Percentiles rank a stretch among this genome's conserved stretches.
Evolutionary conservation across 192 early-diverging fungal species (phyloP).

Genomic region (Coemansia sp.): DNA sequence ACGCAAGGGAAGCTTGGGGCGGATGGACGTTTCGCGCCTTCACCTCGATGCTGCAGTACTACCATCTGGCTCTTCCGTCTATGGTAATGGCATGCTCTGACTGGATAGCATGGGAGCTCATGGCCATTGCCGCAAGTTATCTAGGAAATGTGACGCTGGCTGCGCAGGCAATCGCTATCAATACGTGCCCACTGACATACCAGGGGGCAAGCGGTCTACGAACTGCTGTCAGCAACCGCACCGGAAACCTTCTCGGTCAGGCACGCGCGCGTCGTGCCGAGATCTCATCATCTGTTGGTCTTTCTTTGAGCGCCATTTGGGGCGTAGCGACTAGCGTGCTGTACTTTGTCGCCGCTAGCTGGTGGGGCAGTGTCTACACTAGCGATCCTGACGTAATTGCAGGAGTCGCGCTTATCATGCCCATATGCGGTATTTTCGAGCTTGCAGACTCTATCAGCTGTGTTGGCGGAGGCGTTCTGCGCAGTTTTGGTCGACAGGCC

Average conservation of each 20-base stretch:
- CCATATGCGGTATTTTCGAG: constrained; percentile 71
- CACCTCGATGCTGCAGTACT: constrained; percentile 38
- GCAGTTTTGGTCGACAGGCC: constrained; percentile 52
- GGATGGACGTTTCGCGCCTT: constrained; percentile 62
- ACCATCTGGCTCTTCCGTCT: constrained; percentile 75
- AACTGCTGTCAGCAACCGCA: constrained; percentile 71
- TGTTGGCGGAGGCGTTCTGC: constrained; percentile 56
- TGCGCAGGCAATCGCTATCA: constrained; percentile 74
- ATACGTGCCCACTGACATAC: constrained; percentile 66
- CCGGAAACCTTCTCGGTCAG: constrained; percentile 69
- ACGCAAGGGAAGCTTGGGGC: constrained; percentile 68
- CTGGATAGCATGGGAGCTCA: constrained; percentile 78
- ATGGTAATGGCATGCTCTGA: constrained; percentile 77
- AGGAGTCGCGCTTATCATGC: constrained; percentile 69
- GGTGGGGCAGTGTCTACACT: constrained; percentile 59
- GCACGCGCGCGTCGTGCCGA: constrained; percentile 52
- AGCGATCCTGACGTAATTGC: constrained; percentile 65
- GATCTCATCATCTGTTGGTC: constrained; percentile 45
- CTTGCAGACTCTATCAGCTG: constrained; percentile 55
- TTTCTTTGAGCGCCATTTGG: constrained; percentile 17
- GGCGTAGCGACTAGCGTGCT: constrained; percentile 54
- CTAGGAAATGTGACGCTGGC: constrained; percentile 73
- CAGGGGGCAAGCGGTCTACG: constrained; percentile 65
- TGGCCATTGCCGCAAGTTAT: constrained; percentile 68
- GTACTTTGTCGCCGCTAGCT: constrained; percentile 37